phyloP scores from a whole-genome alignment of 2,329 filamentous ascomycete species.

The Pestalotiopsis fici region DNA sequence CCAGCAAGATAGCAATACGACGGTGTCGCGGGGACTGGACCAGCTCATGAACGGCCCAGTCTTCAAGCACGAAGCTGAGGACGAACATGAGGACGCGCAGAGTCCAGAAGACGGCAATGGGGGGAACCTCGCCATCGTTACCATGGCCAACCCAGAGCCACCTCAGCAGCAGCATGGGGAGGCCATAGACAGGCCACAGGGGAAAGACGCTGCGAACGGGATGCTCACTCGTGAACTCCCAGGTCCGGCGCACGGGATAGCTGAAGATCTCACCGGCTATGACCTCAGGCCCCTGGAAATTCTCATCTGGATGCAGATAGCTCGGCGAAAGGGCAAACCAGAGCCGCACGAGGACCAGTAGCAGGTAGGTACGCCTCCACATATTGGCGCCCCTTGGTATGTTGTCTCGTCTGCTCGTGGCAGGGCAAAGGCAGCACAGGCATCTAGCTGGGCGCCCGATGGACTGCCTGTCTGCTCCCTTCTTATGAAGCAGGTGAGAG shows the following conservation, averaged over 20 bases:
- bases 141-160: constrained; percentile 91
- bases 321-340: constrained; percentile 94
- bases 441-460: neutral
- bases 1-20: constrained; percentile 74
- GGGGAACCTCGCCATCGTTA: constrained; percentile 73
- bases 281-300: constrained; percentile 97
- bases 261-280: constrained; percentile 93
- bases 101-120: constrained; percentile 87
- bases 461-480: neutral
- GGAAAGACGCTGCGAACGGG: constrained; percentile 97
- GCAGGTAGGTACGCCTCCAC: constrained; percentile 89
- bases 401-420: constrained; percentile 17
- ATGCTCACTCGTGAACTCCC: constrained; percentile 89
- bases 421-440: neutral
- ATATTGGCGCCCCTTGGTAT: constrained; percentile 45
- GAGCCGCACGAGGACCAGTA: constrained; percentile 82
- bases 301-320: constrained; percentile 97
- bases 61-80: constrained; percentile 92
- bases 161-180: constrained; percentile 89
- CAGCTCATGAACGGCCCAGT: constrained; percentile 95
- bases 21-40: constrained; percentile 74
- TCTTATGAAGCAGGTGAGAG: neutral
- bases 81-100: constrained; percentile 90
- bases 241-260: constrained; percentile 86
- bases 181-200: constrained; percentile 91